A percentile compares a stretch with the other conserved stretches of the same genome.
phyloP scores from a whole-genome alignment of 225 moss, liverwort and hornwort genomes.

The Neckera pumila region DNA sequence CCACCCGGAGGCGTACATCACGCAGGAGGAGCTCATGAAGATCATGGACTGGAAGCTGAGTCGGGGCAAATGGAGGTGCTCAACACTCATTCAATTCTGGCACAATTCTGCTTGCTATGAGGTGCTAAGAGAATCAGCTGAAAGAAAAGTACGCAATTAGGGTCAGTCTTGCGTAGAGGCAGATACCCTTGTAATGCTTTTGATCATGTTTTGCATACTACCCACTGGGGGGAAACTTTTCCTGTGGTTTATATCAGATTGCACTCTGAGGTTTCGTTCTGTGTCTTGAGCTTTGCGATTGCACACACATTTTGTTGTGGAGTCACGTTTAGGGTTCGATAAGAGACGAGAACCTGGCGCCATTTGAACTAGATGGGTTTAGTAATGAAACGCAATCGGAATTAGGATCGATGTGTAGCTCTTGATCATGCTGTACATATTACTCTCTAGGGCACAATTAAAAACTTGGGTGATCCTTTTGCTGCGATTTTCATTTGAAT shows the following conservation, averaged over 20 bases:
- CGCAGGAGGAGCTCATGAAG: constrained; percentile 46
- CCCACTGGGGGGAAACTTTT: neutral
- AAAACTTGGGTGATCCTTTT: neutral
- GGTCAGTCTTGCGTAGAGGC: neutral
- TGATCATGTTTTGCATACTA: neutral
- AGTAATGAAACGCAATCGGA: neutral
- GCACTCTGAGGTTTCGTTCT: neutral
- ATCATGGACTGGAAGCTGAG: constrained; percentile 77
- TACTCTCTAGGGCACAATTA: neutral
- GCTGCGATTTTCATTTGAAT: neutral
- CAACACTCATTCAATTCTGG: neutral
- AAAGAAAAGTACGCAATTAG: neutral
- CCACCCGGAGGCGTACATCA: constrained; percentile 25
- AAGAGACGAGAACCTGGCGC: neutral
- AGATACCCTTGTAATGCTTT: neutral
- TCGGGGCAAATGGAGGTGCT: constrained; percentile 75
- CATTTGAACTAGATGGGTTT: neutral
- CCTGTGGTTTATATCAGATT: neutral
- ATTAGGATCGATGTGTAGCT: neutral
- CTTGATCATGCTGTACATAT: neutral
- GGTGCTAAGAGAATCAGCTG: neutral
- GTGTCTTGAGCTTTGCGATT: neutral
- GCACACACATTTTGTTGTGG: neutral
- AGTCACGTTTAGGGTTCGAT: neutral
- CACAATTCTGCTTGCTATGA: neutral